Evolutionary conservation across 495 filamentous ascomycete species (phyloP), one percentile per base, ranked within the genome.

Genomic region (Elasticomyces elasticus): DNA sequence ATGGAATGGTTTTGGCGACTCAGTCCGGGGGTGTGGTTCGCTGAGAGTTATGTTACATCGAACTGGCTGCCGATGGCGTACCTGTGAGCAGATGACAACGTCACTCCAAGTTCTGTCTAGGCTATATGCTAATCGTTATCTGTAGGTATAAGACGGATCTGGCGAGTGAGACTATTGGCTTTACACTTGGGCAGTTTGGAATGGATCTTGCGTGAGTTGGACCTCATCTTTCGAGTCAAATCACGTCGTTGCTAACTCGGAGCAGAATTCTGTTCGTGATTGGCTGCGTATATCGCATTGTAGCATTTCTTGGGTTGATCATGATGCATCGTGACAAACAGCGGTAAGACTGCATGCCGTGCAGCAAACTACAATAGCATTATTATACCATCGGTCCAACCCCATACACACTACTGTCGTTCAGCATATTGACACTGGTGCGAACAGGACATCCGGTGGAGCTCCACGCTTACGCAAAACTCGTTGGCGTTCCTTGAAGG

Each of bases 21-120:
- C 5, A 72, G 67, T 19, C 77, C 78, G 1, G 77, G 70, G 11
- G 74, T 74, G 11, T 82, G 77, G 78, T 67, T 80, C n/a, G 69
- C 75, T 1, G 77, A 82, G 61, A 66, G 72, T 9, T 80, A 79
- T 58, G 74, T 78, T 49, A 70, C 68, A 1, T 64, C 74, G 58
- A 68, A 77, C 50, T 58, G 76, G 15, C 54, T 54, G 38, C 76
- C 75, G 0, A 66, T 76, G 33, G 59, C 49, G 1, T 76, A 77
- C 61, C 56, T 78, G 37, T n/a, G n/a, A n/a, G n/a, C n/a, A n/a
- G n/a, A n/a, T n/a, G n/a, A n/a, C n/a, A n/a, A n/a, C n/a, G n/a
- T n/a, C n/a, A n/a, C n/a, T n/a, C n/a, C n/a, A n/a, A n/a, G n/a
- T n/a, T n/a, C n/a, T n/a, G n/a, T n/a, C n/a, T n/a, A n/a, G n/a